A percentile compares a stretch with the other conserved stretches of the same genome.
These are phyloP conservation scores for Physcomitrium patens DNA, from an alignment of 225 moss, liverwort and hornwort species.

Conservation along the genomic window DNA sequence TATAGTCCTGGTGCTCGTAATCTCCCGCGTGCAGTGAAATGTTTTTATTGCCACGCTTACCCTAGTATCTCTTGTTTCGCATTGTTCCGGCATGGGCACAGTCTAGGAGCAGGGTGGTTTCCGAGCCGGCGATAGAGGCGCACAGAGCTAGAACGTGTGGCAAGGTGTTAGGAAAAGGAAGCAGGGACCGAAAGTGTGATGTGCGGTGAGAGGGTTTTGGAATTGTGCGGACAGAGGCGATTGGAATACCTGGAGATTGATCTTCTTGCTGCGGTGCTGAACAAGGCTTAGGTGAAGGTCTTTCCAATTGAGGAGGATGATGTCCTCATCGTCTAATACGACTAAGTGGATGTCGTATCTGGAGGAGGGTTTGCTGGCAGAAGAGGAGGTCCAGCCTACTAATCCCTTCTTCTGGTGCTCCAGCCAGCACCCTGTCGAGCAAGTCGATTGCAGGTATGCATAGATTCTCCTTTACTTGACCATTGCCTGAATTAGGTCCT, in stretches of 20 bases:
- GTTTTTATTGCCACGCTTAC: no score
- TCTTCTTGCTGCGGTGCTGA: slow-evolving; percentile 16
- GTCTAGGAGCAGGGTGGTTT: no score
- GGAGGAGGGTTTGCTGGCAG: slow-evolving; percentile 71
- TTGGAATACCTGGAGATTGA: no score
- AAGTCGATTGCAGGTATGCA: slow-evolving; percentile 73
- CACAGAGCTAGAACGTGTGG: no score
- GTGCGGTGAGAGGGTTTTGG: not conserved
- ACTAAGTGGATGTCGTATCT: slow-evolving; percentile 88
- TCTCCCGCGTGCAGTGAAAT: no score
- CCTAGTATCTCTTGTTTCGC: no score
- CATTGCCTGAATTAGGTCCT: not conserved
- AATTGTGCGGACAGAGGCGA: not conserved
- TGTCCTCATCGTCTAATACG: slow-evolving; percentile 79
- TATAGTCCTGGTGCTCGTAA: no score
- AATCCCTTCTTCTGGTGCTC: slow-evolving; percentile 77
- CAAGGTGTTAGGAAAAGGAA: no score
- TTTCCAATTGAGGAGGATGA: slow-evolving; percentile 29
- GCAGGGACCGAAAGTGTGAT: no score
- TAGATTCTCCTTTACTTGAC: not conserved
- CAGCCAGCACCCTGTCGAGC: slow-evolving; percentile 55
- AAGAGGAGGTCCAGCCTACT: slow-evolving; percentile 76
- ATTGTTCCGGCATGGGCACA: no score
- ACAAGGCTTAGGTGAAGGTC: slow-evolving; percentile 13
- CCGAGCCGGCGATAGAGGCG: no score